Evolutionary conservation across 164 flowering plant species (phyloP).

Genomic region (Hamamelis virginiana): DNA sequence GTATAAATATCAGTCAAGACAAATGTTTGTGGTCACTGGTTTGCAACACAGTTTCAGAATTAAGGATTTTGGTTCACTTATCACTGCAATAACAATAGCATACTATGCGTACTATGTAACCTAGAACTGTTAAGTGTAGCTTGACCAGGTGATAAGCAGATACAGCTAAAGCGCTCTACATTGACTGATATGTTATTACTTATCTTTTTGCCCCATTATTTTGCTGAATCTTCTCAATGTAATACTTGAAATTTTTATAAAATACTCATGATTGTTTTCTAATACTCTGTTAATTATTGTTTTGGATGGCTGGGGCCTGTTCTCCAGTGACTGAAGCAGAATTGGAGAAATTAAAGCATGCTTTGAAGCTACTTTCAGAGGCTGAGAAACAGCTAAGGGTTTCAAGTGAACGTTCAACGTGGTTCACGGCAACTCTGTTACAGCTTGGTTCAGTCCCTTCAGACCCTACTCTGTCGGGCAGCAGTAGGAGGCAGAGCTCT

Average conservation of each 20-base stretch:
- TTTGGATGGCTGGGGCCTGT: conserved; percentile 7
- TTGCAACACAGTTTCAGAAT: too few relatives aligned
- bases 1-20: too few relatives aligned
- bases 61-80: too few relatives aligned
- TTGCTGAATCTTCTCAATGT: neutral
- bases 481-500: conserved; percentile 70
- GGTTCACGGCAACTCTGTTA: conserved; percentile 93
- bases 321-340: conserved; percentile 78
- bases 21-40: too few relatives aligned
- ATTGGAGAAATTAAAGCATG: conserved; percentile 74
- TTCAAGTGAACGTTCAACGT: conserved; percentile 84
- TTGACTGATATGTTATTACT: too few relatives aligned
- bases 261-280: neutral
- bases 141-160: too few relatives aligned
- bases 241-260: neutral
- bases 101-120: too few relatives aligned
- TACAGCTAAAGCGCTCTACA: too few relatives aligned
- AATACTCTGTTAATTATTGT: neutral
- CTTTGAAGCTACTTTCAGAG: conserved; percentile 87
- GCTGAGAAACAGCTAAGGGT: conserved; percentile 95
- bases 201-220: neutral
- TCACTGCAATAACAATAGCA: too few relatives aligned
- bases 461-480: conserved; percentile 56
- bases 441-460: conserved; percentile 84
- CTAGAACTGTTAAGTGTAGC: too few relatives aligned